Evolutionary conservation across 2,329 filamentous ascomycete species (phyloP).

Genomic region (Colletotrichum endophyticum): DNA sequence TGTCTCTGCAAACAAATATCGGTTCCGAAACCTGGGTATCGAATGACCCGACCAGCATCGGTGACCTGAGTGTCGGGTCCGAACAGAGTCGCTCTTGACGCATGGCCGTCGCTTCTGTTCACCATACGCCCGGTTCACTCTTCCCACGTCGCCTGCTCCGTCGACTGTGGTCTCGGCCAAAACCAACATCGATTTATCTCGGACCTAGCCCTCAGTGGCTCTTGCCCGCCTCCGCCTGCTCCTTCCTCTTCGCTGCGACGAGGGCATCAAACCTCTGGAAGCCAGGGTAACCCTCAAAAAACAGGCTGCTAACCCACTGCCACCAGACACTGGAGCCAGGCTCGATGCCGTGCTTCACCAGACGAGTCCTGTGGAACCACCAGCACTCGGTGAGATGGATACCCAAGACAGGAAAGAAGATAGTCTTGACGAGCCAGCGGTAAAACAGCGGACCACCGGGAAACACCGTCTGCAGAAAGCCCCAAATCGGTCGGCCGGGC

Average conservation of each 20-base stretch:
- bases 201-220: constrained; percentile 37
- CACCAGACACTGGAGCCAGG: constrained; percentile 55
- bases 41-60: not conserved
- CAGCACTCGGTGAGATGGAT: constrained; percentile 72
- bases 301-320: constrained; percentile 56
- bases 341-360: constrained; percentile 53
- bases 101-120: not conserved
- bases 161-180: not conserved
- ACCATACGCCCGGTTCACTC: not conserved
- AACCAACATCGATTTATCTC: not conserved
- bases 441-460: constrained; percentile 65
- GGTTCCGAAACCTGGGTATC: not conserved
- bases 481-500: constrained; percentile 55
- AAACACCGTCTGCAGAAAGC: constrained; percentile 52
- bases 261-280: constrained; percentile 57
- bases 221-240: constrained; percentile 40
- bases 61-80: not conserved
- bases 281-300: constrained; percentile 58
- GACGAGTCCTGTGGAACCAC: constrained; percentile 52
- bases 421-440: constrained; percentile 59
- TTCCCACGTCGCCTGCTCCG: not conserved
- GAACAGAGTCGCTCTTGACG: not conserved
- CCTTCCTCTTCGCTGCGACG: constrained; percentile 46
- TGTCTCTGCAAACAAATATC: not conserved
- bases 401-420: constrained; percentile 63